Base-by-base conservation (phyloP, 352 stramenopile species). In the Phytophthora crassamura region DNA sequence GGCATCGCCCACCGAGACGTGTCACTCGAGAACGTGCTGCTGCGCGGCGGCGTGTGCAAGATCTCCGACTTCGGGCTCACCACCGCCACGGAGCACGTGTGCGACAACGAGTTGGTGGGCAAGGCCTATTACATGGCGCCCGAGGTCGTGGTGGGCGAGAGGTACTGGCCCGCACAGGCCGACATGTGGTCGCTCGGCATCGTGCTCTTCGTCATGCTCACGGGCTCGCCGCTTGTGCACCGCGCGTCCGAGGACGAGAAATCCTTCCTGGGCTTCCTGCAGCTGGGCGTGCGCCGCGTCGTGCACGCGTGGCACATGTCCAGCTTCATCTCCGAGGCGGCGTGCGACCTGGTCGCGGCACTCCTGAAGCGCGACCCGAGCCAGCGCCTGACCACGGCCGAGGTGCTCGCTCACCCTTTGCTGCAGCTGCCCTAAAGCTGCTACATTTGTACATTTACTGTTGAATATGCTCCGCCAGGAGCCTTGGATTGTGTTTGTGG, bases 161-260 rank as follows among this genome's bases (percentile, higher is more conserved):
- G 20, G 8, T 89, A 89, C 66, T 67, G 80, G 18, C 76, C 80
- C 0, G 46, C 45, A 2, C 64, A 47, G 2, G 82, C 79, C n/a
- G 82, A 90, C 46, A 84, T 89, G 72, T 90, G 82, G 79, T 84
- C 82, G 28, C 46, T 90, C 2, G 79, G 82, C 4, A 74, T 90
- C 45, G 74, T 88, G 53, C 48, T 89, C 10, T 91, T 88, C 72
- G 78, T 89, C 58, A 82, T 89, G 71, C 25, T 91, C 20, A 81
- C 76, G 1, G 82, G 82, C 0, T 86, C 79, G 4, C 79, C 78
- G 15, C 69, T 88, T 1, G 62, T 75, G 16, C 58, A 65, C 1
- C 67, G 46, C n/a, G 72, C 78, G 0, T 67, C 57, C 9, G 49
- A 67, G 10, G 58, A 63, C 5, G 76, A 87, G 11, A 72, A 70